A percentile compares a stretch with the other conserved stretches of the same genome.
These are phyloP conservation scores for Leucosporidium yakuticum DNA, from an alignment of 768 basidiomycete species.

Conservation along the genomic window DNA sequence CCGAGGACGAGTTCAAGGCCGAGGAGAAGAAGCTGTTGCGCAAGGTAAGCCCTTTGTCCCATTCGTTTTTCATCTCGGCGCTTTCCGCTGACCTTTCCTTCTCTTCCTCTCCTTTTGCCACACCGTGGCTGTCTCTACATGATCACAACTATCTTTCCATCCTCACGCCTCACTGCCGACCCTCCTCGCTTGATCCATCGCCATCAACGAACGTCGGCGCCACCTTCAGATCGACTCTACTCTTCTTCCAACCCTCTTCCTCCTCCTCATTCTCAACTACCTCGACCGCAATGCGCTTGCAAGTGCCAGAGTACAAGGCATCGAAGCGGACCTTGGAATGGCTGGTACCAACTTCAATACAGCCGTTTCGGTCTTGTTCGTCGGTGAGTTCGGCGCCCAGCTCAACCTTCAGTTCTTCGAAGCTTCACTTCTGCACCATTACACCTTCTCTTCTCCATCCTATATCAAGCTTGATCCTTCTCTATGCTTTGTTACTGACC, in stretches of 20 bases:
- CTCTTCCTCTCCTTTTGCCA: background rate
- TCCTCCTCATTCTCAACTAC: constrained; percentile 31
- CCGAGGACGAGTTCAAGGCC: constrained; percentile 26
- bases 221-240: constrained; percentile 30
- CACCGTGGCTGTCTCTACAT: background rate
- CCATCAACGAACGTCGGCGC: background rate
- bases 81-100: background rate
- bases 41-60: constrained; percentile 20
- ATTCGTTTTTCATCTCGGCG: background rate
- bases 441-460: background rate
- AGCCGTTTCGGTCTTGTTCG: background rate
- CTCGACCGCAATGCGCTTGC: constrained; percentile 38
- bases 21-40: constrained; percentile 31
- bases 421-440: background rate
- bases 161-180: no score
- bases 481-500: background rate
- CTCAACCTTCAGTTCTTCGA: no score
- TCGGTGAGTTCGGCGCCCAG: background rate
- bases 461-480: background rate
- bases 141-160: background rate
- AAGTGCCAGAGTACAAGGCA: constrained; percentile 31
- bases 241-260: constrained; percentile 33
- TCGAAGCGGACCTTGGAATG: constrained; percentile 28
- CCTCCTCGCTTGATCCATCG: no score
- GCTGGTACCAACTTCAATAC: constrained; percentile 23